Evolutionary conservation across 2,329 filamentous ascomycete genomes (phyloP).

Genomic region (Pezicula neosporulosa): DNA sequence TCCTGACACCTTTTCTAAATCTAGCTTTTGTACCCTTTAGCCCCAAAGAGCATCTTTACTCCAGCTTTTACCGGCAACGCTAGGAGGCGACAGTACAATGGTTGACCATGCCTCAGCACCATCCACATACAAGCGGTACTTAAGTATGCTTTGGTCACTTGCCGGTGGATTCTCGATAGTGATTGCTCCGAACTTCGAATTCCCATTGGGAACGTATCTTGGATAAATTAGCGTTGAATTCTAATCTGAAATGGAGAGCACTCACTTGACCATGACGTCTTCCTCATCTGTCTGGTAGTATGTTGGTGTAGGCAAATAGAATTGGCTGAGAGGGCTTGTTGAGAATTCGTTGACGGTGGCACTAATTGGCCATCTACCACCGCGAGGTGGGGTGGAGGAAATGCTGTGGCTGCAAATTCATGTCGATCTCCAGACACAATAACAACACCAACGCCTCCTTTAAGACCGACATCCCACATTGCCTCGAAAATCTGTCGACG

Average conservation of each 20-base stretch:
- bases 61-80: conserved; percentile 18
- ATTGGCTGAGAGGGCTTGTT: conserved; percentile 87
- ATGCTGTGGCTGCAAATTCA: conserved; percentile 88
- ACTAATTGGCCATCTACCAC: conserved; percentile 58
- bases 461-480: conserved; percentile 82
- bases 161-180: conserved; percentile 68
- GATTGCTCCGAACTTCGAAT: conserved; percentile 83
- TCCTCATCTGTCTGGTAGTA: conserved; percentile 79
- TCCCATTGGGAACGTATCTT: conserved; percentile 78
- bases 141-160: conserved; percentile 67
- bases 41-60: conserved; percentile 28
- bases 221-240: conserved; percentile 15
- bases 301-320: conserved; percentile 80
- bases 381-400: conserved; percentile 62
- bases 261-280: conserved; percentile 81
- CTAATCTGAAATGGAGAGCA: conserved; percentile 17
- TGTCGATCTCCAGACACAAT: conserved; percentile 91
- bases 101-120: conserved; percentile 75
- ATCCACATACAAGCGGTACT: conserved; percentile 80
- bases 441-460: conserved; percentile 71
- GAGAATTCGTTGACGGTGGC: conserved; percentile 85
- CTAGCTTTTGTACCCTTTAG: conserved; percentile 5
- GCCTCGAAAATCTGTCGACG: conserved; percentile 76
- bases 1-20: not conserved
- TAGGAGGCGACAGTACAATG: conserved; percentile 45